Conservation (phyloP, 1,284 basidiomycete species). For the Microbotryum scabiosae region DNA sequence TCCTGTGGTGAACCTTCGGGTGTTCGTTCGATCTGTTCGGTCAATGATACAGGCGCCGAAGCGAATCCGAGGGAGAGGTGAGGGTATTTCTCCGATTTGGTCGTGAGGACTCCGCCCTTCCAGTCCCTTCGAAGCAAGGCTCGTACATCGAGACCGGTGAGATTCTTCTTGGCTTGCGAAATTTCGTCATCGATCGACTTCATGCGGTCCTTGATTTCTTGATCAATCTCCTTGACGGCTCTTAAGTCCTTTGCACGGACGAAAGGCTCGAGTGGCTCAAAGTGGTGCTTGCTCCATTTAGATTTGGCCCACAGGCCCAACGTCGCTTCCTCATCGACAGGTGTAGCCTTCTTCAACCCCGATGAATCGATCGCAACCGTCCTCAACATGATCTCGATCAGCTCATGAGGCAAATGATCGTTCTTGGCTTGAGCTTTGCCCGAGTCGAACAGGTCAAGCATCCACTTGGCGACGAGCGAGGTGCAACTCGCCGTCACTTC, state of each 20-base stretch:
- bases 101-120: constrained; percentile 38
- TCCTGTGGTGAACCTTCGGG: constrained; percentile 23
- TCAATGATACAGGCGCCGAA: constrained; percentile 37
- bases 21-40: constrained; percentile 37
- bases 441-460: constrained; percentile 31
- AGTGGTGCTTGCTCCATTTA: not conserved
- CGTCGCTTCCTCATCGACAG: constrained; percentile 18
- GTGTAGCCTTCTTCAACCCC: constrained; percentile 19
- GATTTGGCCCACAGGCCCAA: constrained; percentile 15
- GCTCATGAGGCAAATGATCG: constrained; percentile 21
- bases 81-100: constrained; percentile 33
- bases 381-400: constrained; percentile 29
- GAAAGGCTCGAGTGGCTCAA: no score
- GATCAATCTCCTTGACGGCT: no score
- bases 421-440: constrained; percentile 1
- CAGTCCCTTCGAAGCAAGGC: constrained; percentile 39
- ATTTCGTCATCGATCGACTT: constrained; percentile 34
- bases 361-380: constrained; percentile 31
- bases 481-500: constrained; percentile 36
- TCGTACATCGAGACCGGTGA: constrained; percentile 36
- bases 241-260: no score
- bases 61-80: constrained; percentile 39
- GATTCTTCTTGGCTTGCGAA: constrained; percentile 35
- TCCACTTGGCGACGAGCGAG: constrained; percentile 36
- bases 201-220: constrained; percentile 31